Evolutionary conservation across 73 alveolate species (phyloP).

Genomic region (Strombidium stylifer): DNA sequence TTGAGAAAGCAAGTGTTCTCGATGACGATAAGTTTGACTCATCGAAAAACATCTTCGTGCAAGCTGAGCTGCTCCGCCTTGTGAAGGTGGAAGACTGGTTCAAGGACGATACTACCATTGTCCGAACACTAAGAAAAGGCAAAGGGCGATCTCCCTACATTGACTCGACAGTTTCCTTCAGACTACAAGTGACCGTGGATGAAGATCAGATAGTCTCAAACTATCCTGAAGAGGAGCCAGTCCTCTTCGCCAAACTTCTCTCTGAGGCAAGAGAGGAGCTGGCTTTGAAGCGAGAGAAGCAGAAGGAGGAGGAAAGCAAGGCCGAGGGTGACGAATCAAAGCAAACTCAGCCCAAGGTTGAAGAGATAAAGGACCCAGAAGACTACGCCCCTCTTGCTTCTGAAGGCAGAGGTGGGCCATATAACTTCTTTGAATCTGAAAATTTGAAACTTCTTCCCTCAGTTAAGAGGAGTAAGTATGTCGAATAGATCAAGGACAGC

Average conservation of each 20-base stretch:
- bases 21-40: neutral
- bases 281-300: no score
- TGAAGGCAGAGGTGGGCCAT: no score
- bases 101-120: slow-evolving; percentile 27
- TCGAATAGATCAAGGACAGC: neutral
- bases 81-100: slow-evolving; percentile 43
- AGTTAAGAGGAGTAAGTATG: neutral
- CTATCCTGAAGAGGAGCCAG: slow-evolving; percentile 30
- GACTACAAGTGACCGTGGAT: slow-evolving; percentile 43
- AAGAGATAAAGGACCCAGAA: no score
- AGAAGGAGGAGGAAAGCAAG: no score
- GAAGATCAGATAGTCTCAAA: slow-evolving; percentile 35
- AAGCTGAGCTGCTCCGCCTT: slow-evolving; percentile 1
- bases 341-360: no score
- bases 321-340: no score
- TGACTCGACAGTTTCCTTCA: slow-evolving; percentile 43
- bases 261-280: no score
- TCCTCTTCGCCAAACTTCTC: no score
- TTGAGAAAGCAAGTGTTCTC: slow-evolving; percentile 1
- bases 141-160: slow-evolving; percentile 33
- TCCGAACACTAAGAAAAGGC: slow-evolving; percentile 48
- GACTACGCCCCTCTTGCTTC: no score
- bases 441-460: neutral
- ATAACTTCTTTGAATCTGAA: no score
- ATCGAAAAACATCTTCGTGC: neutral